Conservation (phyloP, 345 rosid genomes). For the Anastatica hierochuntica region DNA sequence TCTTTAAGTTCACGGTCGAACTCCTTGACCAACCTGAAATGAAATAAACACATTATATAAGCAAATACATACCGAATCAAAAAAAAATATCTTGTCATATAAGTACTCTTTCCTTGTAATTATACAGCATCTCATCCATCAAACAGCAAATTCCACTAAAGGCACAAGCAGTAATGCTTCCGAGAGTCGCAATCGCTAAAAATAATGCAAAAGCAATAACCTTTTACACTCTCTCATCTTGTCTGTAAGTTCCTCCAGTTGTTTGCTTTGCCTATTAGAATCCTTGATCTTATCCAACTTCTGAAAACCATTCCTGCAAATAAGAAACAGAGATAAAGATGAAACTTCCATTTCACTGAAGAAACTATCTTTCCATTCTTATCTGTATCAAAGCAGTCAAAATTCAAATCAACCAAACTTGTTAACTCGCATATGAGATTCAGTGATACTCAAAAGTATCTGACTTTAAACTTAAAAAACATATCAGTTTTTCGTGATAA, state of each 20-base stretch:
- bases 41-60: conserved; percentile 4
- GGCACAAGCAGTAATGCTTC: neutral
- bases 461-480: neutral
- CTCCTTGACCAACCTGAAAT: conserved; percentile 76
- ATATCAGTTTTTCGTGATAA: no score
- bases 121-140: neutral
- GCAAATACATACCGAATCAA: neutral
- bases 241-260: conserved; percentile 89
- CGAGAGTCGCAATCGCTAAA: neutral
- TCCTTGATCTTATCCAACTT: conserved; percentile 93
- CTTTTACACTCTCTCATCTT: conserved; percentile 98
- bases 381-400: neutral
- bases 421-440: neutral
- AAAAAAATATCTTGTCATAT: neutral
- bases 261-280: conserved; percentile 85
- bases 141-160: neutral
- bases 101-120: neutral
- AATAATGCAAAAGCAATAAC: conserved; percentile 20
- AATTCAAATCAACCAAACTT: neutral
- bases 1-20: conserved; percentile 84
- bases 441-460: neutral
- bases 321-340: neutral
- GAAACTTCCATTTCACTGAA: neutral
- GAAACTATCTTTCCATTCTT: neutral
- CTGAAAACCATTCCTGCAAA: conserved; percentile 92